These are phyloP conservation scores for Rhamnella rubrinervis DNA, from an alignment of 331 rosid genomes.

Conservation along the genomic window DNA sequence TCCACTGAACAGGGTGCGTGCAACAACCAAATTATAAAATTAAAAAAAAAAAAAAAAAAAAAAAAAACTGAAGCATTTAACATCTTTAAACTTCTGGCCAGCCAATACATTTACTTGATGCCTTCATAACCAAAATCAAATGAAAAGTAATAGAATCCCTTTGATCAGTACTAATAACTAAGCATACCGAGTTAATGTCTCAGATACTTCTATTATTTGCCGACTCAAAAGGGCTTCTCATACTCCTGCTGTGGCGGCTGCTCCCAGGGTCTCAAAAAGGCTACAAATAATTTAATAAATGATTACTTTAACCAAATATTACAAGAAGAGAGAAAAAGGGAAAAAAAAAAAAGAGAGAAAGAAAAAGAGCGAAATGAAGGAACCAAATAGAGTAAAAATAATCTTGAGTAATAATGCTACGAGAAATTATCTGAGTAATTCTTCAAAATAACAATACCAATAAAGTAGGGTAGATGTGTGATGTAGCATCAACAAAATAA, in stretches of 20 bases:
- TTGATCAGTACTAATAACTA: constrained; percentile 29
- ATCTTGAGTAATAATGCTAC: too few species aligned
- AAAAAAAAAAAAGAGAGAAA: too few species aligned
- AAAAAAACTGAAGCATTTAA: constrained; percentile 20
- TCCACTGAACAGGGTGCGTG: constrained; percentile 1
- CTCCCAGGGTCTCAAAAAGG: constrained; percentile 79
- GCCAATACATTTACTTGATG: constrained; percentile 24
- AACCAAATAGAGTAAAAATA: not conserved
- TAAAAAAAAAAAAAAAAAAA: too few species aligned
- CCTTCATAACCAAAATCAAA: constrained; percentile 10
- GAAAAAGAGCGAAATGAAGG: not conserved
- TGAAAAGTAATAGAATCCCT: constrained; percentile 1
- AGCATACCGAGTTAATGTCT: constrained; percentile 41
- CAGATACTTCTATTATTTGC: constrained; percentile 21
- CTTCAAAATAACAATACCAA: not conserved
- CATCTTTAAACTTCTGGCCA: constrained; percentile 27
- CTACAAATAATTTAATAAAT: constrained; percentile 34
- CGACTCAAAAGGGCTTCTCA: constrained; percentile 66
- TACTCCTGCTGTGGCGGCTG: constrained; percentile 75
- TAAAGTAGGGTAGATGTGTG: not conserved
- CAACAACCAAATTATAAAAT: not conserved
- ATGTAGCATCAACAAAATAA: not conserved
- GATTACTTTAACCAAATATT: constrained; percentile 7
- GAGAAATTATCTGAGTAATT: too few species aligned
- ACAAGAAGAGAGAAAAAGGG: not conserved